These are phyloP conservation scores for Rhododendron kiyosumense DNA, from an alignment of 148 eudicot genomes.

Conservation along the genomic window DNA sequence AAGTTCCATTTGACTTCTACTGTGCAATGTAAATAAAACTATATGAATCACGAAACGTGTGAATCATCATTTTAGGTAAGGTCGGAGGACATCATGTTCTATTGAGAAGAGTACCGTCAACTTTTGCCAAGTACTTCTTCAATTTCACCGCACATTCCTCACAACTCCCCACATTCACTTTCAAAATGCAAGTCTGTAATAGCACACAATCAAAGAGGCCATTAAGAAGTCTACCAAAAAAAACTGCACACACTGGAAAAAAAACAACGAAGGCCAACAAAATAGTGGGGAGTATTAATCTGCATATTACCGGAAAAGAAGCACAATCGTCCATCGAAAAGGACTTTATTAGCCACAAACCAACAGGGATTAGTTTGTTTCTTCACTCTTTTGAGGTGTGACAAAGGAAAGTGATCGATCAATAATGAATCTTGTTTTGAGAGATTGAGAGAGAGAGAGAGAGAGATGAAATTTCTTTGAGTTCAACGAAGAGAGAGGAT, in stretches of 20 bases:
- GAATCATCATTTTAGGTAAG: not conserved
- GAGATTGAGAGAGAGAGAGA: not conserved
- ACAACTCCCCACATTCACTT: not conserved
- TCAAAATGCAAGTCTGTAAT: constrained; percentile 4
- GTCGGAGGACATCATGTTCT: not conserved
- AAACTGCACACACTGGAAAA: not conserved
- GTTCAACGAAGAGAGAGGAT: not conserved
- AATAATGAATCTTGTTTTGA: too few species aligned
- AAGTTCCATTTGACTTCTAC: not conserved
- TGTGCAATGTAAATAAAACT: too few species aligned
- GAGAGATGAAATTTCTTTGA: not conserved
- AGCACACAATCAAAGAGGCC: not conserved
- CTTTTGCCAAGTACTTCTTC: not conserved
- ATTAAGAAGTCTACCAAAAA: not conserved
- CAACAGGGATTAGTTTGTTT: not conserved
- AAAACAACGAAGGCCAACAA: not conserved
- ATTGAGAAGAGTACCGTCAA: not conserved
- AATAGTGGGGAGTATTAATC: not conserved
- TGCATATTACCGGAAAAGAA: not conserved
- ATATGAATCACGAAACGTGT: not conserved
- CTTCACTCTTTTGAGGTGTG: not conserved
- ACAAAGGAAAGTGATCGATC: not conserved
- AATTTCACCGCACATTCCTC: not conserved
- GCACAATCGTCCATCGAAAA: not conserved
- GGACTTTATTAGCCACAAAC: not conserved